These are phyloP conservation scores for Diaporthe citrichinensis DNA, from an alignment of 2,329 filamentous ascomycete species.

Conservation along the genomic window DNA sequence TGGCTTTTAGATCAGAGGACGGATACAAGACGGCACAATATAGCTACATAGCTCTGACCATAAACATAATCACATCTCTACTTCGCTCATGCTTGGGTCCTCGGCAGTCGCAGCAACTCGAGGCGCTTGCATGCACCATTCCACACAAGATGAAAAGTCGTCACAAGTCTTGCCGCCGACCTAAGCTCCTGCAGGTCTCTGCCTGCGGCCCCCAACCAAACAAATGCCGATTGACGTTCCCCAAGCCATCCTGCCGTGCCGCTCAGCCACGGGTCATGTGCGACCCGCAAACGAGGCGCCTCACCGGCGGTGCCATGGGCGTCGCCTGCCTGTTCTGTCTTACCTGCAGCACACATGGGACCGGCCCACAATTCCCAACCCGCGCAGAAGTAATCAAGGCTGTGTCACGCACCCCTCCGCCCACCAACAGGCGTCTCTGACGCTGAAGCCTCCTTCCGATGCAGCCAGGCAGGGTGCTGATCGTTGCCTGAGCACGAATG, in stretches of 20 bases:
- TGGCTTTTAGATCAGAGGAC: background rate
- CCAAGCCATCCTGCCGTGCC: constrained; percentile 12
- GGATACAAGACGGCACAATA: background rate
- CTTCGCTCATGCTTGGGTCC: background rate
- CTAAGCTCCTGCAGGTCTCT: constrained; percentile 15
- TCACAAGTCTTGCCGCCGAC: constrained; percentile 11
- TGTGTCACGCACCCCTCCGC: background rate
- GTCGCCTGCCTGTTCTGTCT: constrained; percentile 9
- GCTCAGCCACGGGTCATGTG: constrained; percentile 18
- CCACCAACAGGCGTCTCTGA: background rate
- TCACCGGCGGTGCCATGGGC: constrained; percentile 25
- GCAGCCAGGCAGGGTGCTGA: constrained; percentile 6
- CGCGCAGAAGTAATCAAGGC: constrained; percentile 3
- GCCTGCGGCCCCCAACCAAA: constrained; percentile 16
- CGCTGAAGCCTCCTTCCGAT: background rate
- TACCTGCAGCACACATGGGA: background rate
- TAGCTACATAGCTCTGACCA: background rate
- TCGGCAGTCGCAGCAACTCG: background rate
- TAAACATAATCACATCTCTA: constrained; percentile 18
- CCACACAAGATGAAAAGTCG: background rate
- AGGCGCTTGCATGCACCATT: background rate
- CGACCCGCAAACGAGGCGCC: background rate
- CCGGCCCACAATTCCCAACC: background rate
- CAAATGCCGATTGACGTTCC: constrained; percentile 23
- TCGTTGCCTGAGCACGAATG: background rate